phyloP scores from a whole-genome alignment of 2,329 filamentous ascomycete genomes.

The Dactylellina drechsleri region DNA sequence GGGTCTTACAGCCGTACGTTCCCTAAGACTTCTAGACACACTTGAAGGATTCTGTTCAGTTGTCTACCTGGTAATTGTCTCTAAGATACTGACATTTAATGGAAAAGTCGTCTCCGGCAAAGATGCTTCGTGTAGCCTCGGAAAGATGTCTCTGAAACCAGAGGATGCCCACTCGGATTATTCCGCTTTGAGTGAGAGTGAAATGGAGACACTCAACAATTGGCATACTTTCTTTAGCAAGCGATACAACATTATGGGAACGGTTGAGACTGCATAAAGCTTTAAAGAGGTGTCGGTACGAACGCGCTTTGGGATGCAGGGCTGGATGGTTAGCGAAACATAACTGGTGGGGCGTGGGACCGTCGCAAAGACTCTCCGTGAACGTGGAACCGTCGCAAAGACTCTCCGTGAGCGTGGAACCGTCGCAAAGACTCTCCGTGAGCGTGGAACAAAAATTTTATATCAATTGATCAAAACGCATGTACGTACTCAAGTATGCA shows the following conservation, averaged over 20 bases:
- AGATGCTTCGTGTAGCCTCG: constrained; percentile 92
- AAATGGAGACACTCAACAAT: constrained; percentile 85
- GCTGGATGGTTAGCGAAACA: not conserved
- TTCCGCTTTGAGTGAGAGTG: constrained; percentile 82
- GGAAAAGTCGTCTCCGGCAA: constrained; percentile 88
- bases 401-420: not conserved
- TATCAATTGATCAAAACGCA: too few species aligned
- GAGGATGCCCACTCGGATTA: constrained; percentile 86
- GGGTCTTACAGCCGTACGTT: constrained; percentile 84
- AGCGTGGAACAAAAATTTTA: too few species aligned
- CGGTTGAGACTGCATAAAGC: constrained; percentile 14
- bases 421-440: not conserved
- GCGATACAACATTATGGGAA: constrained; percentile 88
- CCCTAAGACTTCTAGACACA: not conserved
- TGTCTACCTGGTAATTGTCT: not conserved
- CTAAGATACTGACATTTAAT: not conserved
- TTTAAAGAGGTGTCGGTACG: not conserved
- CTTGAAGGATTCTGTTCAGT: not conserved
- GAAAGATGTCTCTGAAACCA: constrained; percentile 82
- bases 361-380: not conserved
- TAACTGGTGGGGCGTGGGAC: not conserved
- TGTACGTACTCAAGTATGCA: too few species aligned
- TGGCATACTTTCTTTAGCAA: constrained; percentile 97
- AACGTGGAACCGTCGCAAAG: not conserved
- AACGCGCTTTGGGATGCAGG: not conserved